phyloP scores from a whole-genome alignment of 306 rosid genomes.

The Chamaecrista fasciculata region DNA sequence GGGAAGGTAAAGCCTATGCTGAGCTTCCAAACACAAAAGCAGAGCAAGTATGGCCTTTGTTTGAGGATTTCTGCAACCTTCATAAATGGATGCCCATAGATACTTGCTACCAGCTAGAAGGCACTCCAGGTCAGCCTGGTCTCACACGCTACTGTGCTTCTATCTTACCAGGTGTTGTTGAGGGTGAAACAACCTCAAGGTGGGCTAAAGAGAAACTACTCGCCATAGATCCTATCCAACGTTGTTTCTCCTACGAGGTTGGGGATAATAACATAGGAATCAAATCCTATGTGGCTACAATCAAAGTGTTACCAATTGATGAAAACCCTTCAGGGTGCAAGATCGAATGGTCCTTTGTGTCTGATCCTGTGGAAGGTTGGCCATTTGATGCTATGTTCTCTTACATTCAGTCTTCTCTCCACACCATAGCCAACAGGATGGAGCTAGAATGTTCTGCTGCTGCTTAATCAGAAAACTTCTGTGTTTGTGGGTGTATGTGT shows the following conservation, averaged over 20 bases:
- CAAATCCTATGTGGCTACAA: constrained; percentile 39
- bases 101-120: constrained; percentile 45
- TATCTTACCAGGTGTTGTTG: not conserved
- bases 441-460: constrained; percentile 24
- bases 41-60: constrained; percentile 36
- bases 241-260: constrained; percentile 46
- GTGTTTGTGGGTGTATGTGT: too few relatives aligned
- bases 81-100: constrained; percentile 43
- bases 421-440: constrained; percentile 40
- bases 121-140: constrained; percentile 45
- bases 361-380: constrained; percentile 57
- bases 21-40: constrained; percentile 4
- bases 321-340: constrained; percentile 32
- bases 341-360: constrained; percentile 55
- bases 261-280: constrained; percentile 50
- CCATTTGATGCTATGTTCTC: constrained; percentile 32
- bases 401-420: constrained; percentile 22
- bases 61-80: constrained; percentile 59
- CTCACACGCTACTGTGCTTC: constrained; percentile 46
- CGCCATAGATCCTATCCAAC: constrained; percentile 42
- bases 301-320: constrained; percentile 25
- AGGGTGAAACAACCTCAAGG: not conserved
- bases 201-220: constrained; percentile 63
- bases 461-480: not conserved
- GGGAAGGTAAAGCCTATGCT: constrained; percentile 44